Percentiles rank a stretch among this genome's conserved stretches.
phyloP scores from a whole-genome alignment of 2,329 filamentous ascomycete genomes.

The Ophiostoma australiae region DNA sequence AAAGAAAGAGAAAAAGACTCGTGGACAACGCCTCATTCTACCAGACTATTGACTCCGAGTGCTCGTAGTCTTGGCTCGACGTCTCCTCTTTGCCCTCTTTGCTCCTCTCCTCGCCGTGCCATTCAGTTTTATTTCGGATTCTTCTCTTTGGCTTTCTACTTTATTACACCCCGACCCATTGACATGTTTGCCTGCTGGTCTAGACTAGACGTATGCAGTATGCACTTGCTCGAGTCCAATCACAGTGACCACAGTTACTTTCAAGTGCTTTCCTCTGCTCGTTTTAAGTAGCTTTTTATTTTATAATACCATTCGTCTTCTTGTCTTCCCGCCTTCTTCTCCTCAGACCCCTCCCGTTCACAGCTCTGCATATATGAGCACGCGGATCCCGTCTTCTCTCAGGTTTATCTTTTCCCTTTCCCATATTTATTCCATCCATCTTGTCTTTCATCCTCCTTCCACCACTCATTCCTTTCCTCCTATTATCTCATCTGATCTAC shows the following conservation, averaged over 20 bases:
- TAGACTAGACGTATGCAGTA: neutral
- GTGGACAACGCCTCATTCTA: neutral
- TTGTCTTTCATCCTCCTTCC: neutral
- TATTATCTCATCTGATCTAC: neutral
- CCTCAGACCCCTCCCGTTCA: neutral
- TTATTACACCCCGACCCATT: neutral
- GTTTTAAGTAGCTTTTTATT: neutral
- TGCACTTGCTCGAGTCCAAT: neutral
- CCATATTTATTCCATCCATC: neutral
- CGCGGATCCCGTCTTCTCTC: neutral
- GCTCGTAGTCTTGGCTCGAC: neutral
- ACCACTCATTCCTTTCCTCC: neutral
- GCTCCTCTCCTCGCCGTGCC: neutral
- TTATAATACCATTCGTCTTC: neutral
- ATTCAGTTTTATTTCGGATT: neutral
- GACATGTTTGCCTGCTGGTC: conserved; percentile 9
- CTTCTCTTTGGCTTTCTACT: neutral
- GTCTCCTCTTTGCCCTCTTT: neutral
- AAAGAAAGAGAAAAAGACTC: neutral
- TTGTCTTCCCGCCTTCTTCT: neutral
- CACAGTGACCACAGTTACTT: neutral
- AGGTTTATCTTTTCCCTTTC: neutral
- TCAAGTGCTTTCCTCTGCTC: neutral
- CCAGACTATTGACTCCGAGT: neutral
- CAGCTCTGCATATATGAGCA: conserved; percentile 5